Conservation (phyloP, 495 filamentous ascomycete species). For the Penicillium soppii region DNA sequence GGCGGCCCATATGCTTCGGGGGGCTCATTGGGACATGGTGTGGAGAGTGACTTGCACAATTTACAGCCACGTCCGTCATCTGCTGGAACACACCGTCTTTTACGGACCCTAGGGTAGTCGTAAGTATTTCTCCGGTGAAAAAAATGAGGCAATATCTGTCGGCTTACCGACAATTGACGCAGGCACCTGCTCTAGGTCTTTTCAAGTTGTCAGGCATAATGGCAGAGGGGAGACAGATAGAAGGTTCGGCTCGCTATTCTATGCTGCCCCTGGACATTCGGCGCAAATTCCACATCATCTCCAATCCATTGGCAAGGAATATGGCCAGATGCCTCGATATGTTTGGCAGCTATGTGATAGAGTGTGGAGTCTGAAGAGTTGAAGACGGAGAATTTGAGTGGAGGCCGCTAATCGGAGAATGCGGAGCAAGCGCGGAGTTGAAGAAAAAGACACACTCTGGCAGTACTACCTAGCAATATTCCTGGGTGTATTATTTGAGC, state of each 20-base stretch:
- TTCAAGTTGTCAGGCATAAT: background rate
- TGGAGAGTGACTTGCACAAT: conserved; percentile 12
- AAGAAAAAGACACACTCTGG: no score
- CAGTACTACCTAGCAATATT: no score
- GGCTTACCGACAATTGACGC: conserved; percentile 24
- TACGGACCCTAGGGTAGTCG: conserved; percentile 10
- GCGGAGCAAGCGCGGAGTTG: background rate
- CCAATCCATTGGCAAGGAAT: no score
- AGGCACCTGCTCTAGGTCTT: conserved; percentile 21
- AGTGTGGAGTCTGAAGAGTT: no score
- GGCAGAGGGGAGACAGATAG: background rate
- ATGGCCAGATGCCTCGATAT: no score
- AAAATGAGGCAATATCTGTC: background rate
- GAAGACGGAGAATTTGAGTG: background rate
- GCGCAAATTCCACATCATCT: no score
- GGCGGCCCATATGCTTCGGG: background rate
- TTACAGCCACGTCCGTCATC: conserved; percentile 10
- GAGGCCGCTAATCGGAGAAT: background rate
- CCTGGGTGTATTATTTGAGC: no score
- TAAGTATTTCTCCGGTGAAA: background rate
- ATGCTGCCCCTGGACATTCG: no score
- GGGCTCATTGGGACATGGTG: conserved; percentile 9
- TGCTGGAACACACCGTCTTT: conserved; percentile 21
- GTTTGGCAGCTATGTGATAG: no score
- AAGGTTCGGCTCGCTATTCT: no score